Conservation (phyloP, 768 basidiomycete genomes). For the Lactarius hatsudake region DNA sequence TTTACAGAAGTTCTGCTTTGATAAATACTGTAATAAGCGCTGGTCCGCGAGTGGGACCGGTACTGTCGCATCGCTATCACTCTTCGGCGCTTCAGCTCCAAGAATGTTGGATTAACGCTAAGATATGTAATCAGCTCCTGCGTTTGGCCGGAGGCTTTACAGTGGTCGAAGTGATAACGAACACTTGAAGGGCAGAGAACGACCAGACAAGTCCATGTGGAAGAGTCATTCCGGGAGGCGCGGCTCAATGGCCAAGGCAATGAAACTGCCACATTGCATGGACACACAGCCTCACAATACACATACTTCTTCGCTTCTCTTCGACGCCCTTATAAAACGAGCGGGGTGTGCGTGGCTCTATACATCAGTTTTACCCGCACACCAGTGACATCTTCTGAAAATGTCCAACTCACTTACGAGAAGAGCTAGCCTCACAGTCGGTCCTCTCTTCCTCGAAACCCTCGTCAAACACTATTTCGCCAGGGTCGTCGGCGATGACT, state of each 20-base stretch:
- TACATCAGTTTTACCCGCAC: background rate
- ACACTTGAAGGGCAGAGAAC: too few species aligned
- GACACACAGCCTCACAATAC: background rate
- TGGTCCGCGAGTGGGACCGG: too few species aligned
- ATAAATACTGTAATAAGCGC: too few species aligned
- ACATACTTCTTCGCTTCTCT: background rate
- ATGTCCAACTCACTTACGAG: constrained; percentile 55
- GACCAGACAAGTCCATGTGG: too few species aligned
- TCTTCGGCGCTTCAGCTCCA: too few species aligned
- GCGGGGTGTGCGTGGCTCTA: background rate
- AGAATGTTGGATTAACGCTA: too few species aligned
- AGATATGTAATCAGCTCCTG: too few species aligned
- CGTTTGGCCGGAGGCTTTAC: too few species aligned
- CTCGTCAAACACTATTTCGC: constrained; percentile 86
- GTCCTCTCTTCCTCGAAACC: constrained; percentile 74
- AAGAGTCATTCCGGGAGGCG: background rate
- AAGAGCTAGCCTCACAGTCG: constrained; percentile 61
- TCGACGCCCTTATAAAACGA: background rate
- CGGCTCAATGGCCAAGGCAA: background rate
- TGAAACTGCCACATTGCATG: background rate
- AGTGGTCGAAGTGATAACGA: too few species aligned
- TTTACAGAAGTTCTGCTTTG: too few species aligned
- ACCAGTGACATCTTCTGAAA: background rate
- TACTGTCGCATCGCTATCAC: too few species aligned
- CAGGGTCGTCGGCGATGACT: constrained; percentile 36